phyloP scores from a whole-genome alignment of 129 eudicot genomes.

The Artemisia tridentata region DNA sequence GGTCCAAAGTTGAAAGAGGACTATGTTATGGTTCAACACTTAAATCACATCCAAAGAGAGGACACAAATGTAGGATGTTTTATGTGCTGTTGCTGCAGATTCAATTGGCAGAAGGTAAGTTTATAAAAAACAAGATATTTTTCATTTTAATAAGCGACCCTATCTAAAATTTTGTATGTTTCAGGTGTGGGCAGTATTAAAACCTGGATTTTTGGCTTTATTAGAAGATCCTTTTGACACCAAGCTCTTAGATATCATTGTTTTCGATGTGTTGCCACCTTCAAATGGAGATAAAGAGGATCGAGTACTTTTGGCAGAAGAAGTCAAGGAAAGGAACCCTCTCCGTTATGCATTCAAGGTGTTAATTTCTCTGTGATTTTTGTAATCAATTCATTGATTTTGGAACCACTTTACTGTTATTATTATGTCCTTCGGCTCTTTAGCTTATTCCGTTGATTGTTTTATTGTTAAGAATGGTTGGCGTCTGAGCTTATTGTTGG shows the following conservation, averaged over 20 bases:
- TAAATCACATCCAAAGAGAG: constrained; percentile 46
- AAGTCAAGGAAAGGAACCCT: constrained; percentile 75
- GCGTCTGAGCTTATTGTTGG: neutral
- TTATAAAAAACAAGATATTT: neutral
- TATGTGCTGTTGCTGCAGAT: constrained; percentile 54
- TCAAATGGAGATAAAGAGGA: constrained; percentile 49
- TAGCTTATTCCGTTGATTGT: neutral
- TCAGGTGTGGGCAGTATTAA: constrained; percentile 95
- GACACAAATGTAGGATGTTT: constrained; percentile 42
- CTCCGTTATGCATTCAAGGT: constrained; percentile 84
- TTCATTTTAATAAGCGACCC: neutral
- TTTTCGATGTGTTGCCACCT: constrained; percentile 71
- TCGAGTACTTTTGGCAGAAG: constrained; percentile 54
- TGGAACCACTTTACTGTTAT: neutral
- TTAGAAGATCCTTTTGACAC: constrained; percentile 67
- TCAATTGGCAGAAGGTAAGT: constrained; percentile 75
- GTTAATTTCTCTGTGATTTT: constrained; percentile 1
- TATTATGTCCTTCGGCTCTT: neutral
- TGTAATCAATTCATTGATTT: neutral
- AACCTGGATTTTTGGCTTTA: constrained; percentile 93
- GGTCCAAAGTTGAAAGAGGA: constrained; percentile 95
- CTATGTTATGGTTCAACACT: constrained; percentile 68
- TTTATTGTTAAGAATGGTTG: neutral
- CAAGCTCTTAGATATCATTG: constrained; percentile 70
- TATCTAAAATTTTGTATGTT: constrained; percentile 11